Evolutionary conservation across 805 yeast genomes (phyloP).

Genomic region (Wickerhamiella dianesei): DNA sequence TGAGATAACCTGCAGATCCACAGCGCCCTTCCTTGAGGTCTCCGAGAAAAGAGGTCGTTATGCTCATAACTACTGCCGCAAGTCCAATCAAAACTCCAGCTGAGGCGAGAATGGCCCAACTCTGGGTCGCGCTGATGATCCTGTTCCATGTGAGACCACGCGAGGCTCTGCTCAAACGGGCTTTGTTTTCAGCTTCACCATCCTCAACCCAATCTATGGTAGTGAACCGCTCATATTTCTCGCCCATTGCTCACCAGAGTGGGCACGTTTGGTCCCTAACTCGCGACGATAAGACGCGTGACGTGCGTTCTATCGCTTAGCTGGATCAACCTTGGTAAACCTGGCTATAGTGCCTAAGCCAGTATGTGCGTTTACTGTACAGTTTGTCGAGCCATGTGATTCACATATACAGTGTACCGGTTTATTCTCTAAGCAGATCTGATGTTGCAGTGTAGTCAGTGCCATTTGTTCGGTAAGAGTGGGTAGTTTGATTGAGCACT

Average conservation of each 20-base stretch:
- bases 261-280: background rate
- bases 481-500: no score
- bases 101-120: slow-evolving; percentile 60
- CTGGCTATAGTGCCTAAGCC: no score
- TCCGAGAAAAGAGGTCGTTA: slow-evolving; percentile 77
- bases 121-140: slow-evolving; percentile 28
- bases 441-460: no score
- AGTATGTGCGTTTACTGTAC: no score
- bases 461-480: no score
- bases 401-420: no score
- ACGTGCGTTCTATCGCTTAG: no score
- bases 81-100: slow-evolving; percentile 71
- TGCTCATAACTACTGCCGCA: slow-evolving; percentile 69
- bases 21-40: slow-evolving; percentile 73
- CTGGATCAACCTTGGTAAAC: no score
- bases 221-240: slow-evolving; percentile 22
- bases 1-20: slow-evolving; percentile 50
- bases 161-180: slow-evolving; percentile 12
- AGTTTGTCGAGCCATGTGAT: no score
- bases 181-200: slow-evolving; percentile 25
- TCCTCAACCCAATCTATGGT: slow-evolving; percentile 51
- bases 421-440: no score
- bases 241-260: background rate
- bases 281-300: no score
- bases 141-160: background rate